Evolutionary conservation across 2,329 filamentous ascomycete genomes (phyloP), one percentile per base, ranked within the genome.

Genomic region (Aspergillus jensenii): DNA sequence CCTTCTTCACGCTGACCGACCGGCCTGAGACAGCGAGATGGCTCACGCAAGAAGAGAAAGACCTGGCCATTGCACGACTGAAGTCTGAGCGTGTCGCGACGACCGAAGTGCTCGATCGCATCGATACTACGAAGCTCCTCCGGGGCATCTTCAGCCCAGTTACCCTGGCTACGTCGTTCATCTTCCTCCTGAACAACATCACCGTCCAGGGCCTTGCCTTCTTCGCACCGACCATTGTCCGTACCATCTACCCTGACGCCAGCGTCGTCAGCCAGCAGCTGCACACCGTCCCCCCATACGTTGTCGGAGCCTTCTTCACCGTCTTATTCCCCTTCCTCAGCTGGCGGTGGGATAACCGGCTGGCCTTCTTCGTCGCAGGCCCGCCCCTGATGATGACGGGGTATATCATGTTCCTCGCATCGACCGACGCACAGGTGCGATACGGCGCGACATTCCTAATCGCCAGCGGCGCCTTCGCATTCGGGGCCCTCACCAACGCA

Each of bases 381-480:
- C 82, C 86, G 0, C 87, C 87, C 0, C 69, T 90, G 6, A 84
- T 87, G 63, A 90, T 91, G 81, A 69, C 82, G 3, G 88, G 88
- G 0, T 90, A 90, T 71, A 84, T 84, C 69, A 86, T 90, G 81
- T 90, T 90, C 74, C 76, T 90, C 1, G 86, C 84, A 5, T 82
- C 79, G 14, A 72, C 71, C 3, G 68, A 82, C 51, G 61, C 78
- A 0, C 74, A 76, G 27, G 82, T 85, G 2, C 83, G 87, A 17
- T 91, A 91, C 68, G 88, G 82, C 0, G 89, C 87, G 0, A 88
- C 87, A 0, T 91, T 91, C 73, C 71, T 91, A 56, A 86, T 90
- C 55, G 83, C 87, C 1, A 79, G 79, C 7, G 87, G 86, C 0
- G 83, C 84, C 4, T 90, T 89, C 65, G 73, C 82, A 3, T 82